Percentiles rank a stretch among this genome's conserved stretches.
Evolutionary conservation across 192 early-diverging fungal species (phyloP).

Genomic region (Podila minutissima): DNA sequence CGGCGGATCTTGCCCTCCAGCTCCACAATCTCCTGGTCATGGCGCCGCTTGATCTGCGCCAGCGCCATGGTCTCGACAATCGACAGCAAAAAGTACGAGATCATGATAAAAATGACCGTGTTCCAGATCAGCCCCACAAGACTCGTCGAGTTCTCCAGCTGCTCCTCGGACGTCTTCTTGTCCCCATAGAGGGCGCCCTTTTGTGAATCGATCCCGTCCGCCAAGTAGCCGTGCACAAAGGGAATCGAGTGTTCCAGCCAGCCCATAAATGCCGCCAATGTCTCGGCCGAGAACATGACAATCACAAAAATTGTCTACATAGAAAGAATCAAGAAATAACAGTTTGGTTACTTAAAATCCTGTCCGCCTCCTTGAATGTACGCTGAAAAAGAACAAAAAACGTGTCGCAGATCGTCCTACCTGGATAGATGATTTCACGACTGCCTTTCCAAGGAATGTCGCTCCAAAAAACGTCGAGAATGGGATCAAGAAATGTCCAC

Average conservation of each 20-base stretch:
- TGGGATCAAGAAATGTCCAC: constrained; percentile 90
- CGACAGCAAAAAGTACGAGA: constrained; percentile 85
- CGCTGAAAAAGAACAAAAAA: not conserved
- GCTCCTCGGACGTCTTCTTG: constrained; percentile 22
- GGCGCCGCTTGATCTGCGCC: constrained; percentile 69
- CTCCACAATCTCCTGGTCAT: constrained; percentile 53
- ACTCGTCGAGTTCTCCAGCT: constrained; percentile 54
- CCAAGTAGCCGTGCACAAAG: constrained; percentile 59
- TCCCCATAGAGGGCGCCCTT: constrained; percentile 22
- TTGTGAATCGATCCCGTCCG: constrained; percentile 42
- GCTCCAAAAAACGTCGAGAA: constrained; percentile 97
- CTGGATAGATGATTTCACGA: constrained; percentile 89
- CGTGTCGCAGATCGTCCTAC: constrained; percentile 32
- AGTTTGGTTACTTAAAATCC: no score
- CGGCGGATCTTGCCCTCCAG: constrained; percentile 48
- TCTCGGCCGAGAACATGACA: constrained; percentile 84
- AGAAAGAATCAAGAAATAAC: no score
- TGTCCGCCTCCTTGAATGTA: no score
- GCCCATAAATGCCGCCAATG: constrained; percentile 65
- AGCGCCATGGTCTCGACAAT: constrained; percentile 87
- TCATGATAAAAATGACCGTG: constrained; percentile 78
- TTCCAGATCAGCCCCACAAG: constrained; percentile 82
- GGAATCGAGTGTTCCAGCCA: constrained; percentile 66
- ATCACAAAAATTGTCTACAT: constrained; percentile 81
- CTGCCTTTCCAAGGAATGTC: constrained; percentile 92